These are phyloP conservation scores for Sugiyamaella floridensis DNA, from an alignment of 805 yeast genomes.

Conservation along the genomic window DNA sequence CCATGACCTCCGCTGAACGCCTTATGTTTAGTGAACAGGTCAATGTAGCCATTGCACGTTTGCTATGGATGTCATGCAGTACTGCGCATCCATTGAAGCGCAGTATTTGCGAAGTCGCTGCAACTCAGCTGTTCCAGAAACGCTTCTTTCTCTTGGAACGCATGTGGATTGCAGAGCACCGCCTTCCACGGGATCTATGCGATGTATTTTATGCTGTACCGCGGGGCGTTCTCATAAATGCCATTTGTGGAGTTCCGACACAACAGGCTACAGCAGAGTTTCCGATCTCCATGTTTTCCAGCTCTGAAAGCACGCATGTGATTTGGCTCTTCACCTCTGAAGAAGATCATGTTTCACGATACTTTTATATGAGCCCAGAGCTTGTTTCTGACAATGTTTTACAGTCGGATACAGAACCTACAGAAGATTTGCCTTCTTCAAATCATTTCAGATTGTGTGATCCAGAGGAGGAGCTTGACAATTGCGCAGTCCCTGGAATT, in stretches of 20 bases:
- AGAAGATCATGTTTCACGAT: too few species aligned
- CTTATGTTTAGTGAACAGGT: background rate
- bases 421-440: too few species aligned
- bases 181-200: background rate
- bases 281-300: background rate
- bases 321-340: too few species aligned
- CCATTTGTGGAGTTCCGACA: background rate
- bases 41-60: background rate
- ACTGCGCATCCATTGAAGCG: background rate
- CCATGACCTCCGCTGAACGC: background rate
- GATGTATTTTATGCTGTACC: background rate
- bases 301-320: too few species aligned
- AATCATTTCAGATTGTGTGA: too few species aligned
- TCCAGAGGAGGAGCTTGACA: too few species aligned
- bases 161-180: background rate
- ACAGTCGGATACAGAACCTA: too few species aligned
- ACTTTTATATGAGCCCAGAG: too few species aligned
- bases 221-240: background rate
- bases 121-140: background rate
- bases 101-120: background rate
- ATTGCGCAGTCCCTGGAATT: too few species aligned
- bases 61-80: background rate
- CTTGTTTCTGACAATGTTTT: too few species aligned
- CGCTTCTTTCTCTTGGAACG: background rate
- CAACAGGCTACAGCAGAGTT: background rate